These are phyloP conservation scores for Saccharomyces hybrid DNA, from an alignment of 1,139 yeast species.

Conservation along the genomic window DNA sequence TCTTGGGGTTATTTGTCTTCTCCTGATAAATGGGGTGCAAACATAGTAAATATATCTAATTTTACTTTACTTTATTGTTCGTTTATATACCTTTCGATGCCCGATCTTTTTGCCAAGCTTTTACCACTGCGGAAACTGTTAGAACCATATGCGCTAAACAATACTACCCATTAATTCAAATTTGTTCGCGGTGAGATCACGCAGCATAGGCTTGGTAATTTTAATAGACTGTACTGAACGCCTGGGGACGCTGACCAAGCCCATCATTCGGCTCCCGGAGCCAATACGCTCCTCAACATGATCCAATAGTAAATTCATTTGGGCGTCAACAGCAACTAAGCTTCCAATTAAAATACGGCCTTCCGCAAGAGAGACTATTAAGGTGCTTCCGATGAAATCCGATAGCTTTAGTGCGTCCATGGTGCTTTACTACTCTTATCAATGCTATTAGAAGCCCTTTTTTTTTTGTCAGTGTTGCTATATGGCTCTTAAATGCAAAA, in stretches of 20 bases:
- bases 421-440: neutral
- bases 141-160: constrained; percentile 9
- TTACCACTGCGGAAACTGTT: neutral
- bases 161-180: constrained; percentile 12
- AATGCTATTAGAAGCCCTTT: neutral
- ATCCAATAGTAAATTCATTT: constrained; percentile 25
- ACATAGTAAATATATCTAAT: neutral
- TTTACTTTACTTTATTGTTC: neutral
- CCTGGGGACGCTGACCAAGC: constrained; percentile 30
- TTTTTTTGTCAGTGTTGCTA: neutral
- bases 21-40: neutral
- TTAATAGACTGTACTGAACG: constrained; percentile 18
- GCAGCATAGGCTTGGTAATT: constrained; percentile 11
- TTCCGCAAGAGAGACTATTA: constrained; percentile 18
- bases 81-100: neutral
- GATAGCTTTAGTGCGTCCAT: constrained; percentile 16
- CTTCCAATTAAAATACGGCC: constrained; percentile 22
- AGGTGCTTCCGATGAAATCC: constrained; percentile 23
- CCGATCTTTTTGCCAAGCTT: neutral
- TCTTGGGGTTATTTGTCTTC: neutral
- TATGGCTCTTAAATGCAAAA: neutral
- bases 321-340: constrained; percentile 28
- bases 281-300: constrained; percentile 21
- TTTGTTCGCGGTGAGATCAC: constrained; percentile 10
- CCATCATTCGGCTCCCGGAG: constrained; percentile 15